A percentile compares a stretch with the other conserved stretches of the same genome.
Conservation (phyloP, 345 rosid species). For the Noccaea caerulescens region DNA sequence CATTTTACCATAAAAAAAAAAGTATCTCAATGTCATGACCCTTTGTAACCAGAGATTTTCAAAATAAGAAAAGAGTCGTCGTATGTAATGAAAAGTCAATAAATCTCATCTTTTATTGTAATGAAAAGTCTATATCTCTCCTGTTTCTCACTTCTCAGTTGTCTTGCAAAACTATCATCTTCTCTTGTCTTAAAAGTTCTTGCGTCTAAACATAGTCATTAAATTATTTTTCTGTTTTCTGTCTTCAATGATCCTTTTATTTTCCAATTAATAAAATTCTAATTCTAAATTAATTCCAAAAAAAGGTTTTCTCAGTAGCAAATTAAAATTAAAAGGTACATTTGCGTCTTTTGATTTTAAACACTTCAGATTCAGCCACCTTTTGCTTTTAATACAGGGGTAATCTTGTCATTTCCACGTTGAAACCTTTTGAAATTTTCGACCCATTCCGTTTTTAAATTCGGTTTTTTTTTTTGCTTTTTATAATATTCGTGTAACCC, state of each 20-base stretch:
- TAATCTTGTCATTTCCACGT: slow-evolving; percentile 14
- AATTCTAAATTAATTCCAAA: too few species aligned
- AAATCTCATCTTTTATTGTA: not conserved
- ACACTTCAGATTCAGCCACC: slow-evolving; percentile 16
- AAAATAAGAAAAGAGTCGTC: not conserved
- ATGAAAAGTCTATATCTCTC: slow-evolving; percentile 1
- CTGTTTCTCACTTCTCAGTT: slow-evolving; percentile 7
- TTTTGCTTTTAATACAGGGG: slow-evolving; percentile 4
- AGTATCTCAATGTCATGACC: not conserved
- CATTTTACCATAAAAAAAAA: too few species aligned
- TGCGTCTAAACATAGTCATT: not conserved
- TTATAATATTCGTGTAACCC: slow-evolving; percentile 29
- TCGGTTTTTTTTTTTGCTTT: not conserved
- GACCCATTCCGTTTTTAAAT: slow-evolving; percentile 39
- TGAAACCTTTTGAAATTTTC: slow-evolving; percentile 30
- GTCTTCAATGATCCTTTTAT: too few species aligned
- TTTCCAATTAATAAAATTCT: too few species aligned
- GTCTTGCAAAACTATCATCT: not conserved
- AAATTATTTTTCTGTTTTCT: not conserved
- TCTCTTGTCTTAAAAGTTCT: not conserved
- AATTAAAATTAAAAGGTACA: too few species aligned
- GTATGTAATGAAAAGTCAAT: slow-evolving; percentile 25
- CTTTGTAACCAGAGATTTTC: too few species aligned
- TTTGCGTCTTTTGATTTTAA: not conserved
- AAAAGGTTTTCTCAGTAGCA: too few species aligned